phyloP scores from a whole-genome alignment of 2,329 filamentous ascomycete species.

The Cladosporium sp. region DNA sequence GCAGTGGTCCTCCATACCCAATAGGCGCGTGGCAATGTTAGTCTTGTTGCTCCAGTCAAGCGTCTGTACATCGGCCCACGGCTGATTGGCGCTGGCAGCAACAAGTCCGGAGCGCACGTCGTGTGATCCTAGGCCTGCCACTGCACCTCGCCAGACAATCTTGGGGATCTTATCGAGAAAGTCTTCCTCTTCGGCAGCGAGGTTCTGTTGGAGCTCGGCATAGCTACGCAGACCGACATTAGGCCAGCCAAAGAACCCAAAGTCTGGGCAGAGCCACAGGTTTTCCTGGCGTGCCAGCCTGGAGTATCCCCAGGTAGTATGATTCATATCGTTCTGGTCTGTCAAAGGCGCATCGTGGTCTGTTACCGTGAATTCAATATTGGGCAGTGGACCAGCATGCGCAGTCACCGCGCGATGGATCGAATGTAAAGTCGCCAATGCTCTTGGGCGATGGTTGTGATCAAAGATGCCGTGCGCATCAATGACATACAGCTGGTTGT shows the following conservation, averaged over 20 bases:
- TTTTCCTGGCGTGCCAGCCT: conserved; percentile 32
- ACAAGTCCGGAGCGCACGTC: conserved; percentile 37
- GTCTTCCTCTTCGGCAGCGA: conserved; percentile 22
- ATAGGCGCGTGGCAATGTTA: conserved; percentile 22
- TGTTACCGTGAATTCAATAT: conserved; percentile 52
- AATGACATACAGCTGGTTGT: conserved; percentile 40
- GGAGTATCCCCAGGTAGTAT: conserved; percentile 46
- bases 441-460: conserved; percentile 27
- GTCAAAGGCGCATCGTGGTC: conserved; percentile 44
- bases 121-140: conserved; percentile 29
- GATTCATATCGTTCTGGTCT: conserved; percentile 23
- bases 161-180: conserved; percentile 46
- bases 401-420: conserved; percentile 51
- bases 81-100: conserved; percentile 32
- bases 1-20: conserved; percentile 35
- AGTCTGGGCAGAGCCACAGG: conserved; percentile 55
- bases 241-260: conserved; percentile 56
- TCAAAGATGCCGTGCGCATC: conserved; percentile 35
- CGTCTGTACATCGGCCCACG: conserved; percentile 48
- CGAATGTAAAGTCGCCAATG: conserved; percentile 46
- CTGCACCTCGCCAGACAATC: conserved; percentile 52
- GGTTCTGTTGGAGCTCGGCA: conserved; percentile 21
- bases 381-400: conserved; percentile 44
- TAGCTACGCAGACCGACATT: conserved; percentile 40
- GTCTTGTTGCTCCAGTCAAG: conserved; percentile 30